Conservation (phyloP, 257 asterid genomes). For the Ophiorrhiza pumila region DNA sequence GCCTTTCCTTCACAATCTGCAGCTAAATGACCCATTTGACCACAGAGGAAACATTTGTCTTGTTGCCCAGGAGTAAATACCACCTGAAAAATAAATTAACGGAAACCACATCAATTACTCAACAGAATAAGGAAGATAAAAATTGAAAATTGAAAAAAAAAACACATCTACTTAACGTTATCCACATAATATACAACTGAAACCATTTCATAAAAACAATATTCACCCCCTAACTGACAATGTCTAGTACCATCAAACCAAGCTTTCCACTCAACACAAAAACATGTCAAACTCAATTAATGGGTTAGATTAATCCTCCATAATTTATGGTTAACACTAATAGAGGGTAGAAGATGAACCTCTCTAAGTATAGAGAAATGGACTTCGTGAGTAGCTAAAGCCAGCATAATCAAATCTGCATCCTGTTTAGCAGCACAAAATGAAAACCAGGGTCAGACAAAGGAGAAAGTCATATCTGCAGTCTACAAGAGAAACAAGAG, state of each 20-base stretch:
- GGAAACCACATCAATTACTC: conserved; percentile 9
- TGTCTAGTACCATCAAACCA: not conserved
- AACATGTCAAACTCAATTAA: not conserved
- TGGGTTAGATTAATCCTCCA: not conserved
- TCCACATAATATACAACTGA: not conserved
- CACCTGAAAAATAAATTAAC: conserved; percentile 49
- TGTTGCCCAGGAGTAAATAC: conserved; percentile 94
- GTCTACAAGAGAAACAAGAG: conserved; percentile 7
- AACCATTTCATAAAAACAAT: not conserved
- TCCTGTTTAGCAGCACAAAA: conserved; percentile 33
- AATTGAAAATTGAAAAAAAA: no score
- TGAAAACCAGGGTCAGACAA: conserved; percentile 5
- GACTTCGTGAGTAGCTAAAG: conserved; percentile 90
- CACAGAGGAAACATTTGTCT: conserved; percentile 93
- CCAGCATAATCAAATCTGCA: conserved; percentile 83
- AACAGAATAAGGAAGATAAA: not conserved
- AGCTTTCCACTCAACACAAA: not conserved
- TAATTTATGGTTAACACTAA: not conserved
- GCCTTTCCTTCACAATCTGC: conserved; percentile 89
- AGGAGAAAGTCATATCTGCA: conserved; percentile 6
- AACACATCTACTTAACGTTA: not conserved
- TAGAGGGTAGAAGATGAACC: conserved; percentile 36
- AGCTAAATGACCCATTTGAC: conserved; percentile 96
- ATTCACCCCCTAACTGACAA: not conserved
- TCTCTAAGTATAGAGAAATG: conserved; percentile 94